Base-by-base conservation (phyloP, 2,329 filamentous ascomycete genomes). In the Trichoderma arundinaceum region DNA sequence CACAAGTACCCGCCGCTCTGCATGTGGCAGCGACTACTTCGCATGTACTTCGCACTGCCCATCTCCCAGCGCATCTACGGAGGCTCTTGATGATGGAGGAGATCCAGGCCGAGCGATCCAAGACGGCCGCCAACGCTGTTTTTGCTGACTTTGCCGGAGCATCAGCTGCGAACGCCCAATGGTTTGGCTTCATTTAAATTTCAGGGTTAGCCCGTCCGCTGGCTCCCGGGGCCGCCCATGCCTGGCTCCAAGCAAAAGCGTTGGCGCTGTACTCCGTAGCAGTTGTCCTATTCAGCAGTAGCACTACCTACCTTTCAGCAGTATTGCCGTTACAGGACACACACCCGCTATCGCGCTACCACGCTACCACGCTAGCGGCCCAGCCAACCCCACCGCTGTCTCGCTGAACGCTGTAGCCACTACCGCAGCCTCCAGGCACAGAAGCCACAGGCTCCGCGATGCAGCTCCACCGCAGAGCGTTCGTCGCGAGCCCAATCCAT, bases 151-250 rank as follows among this genome's bases (percentile, higher is more conserved):
- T 33, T 15, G 13, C 33, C 15, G 44, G 57, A 53, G 49, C 28
- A 39, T 35, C 35, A 62, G 60, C 60, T 54, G 49, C n/a, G 49
- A 28, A 63, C 49, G 60, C 60, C 60, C 60, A 44, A 54, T 54
- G 60, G 51, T 13, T 44, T 63, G 49, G 39, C 39, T 12, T 53
- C 28, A 64, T 64, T 64, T 57, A 64, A 64, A 64, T 64, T 64
- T 57, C 61, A 64, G 61, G 61, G 61, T 57, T 64, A 57, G 61
- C 38, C 46, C 48, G 48, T 46, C 56, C 33, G 56, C 43, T 35
- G 35, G 33, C 57, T 51, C 33, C 57, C 57, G 57, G 57, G 60
- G 60, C 49, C 17, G 60, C 60, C 56, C 60, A 63, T 54, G 60
- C 33, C 15, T 54, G 49, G 38, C 12, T 22, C 22, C 48, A 39